Evolutionary conservation across 495 filamentous ascomycete genomes (phyloP).

Genomic region (Tirmania nivea): DNA sequence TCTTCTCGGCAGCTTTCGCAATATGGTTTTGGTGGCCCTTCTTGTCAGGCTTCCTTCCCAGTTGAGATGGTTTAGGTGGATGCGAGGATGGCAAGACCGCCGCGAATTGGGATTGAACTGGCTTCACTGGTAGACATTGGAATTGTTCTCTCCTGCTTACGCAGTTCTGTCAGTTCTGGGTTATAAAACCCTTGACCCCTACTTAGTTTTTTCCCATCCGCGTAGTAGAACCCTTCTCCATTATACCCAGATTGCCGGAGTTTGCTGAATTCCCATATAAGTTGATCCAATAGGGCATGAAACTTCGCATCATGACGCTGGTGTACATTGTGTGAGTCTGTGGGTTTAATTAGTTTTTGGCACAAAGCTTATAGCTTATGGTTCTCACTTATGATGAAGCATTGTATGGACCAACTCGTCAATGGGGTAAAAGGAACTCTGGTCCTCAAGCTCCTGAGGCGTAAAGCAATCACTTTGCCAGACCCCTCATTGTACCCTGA

Average conservation of each 20-base stretch:
- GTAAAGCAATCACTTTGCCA: constrained; percentile 61
- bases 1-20: background rate
- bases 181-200: constrained; percentile 19
- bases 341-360: no score
- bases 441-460: constrained; percentile 57
- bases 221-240: constrained; percentile 63
- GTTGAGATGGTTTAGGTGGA: no score
- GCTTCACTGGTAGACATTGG: no score
- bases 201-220: constrained; percentile 51
- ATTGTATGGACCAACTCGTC: constrained; percentile 75
- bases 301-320: constrained; percentile 70
- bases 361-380: no score
- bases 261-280: constrained; percentile 63
- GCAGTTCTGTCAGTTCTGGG: no score
- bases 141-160: no score
- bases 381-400: constrained; percentile 73
- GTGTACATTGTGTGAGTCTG: constrained; percentile 42
- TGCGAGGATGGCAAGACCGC: no score
- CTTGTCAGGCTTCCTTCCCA: background rate
- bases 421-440: constrained; percentile 54
- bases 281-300: constrained; percentile 65
- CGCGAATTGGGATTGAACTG: no score
- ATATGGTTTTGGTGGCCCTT: background rate
- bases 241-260: constrained; percentile 66
- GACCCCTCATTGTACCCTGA: constrained; percentile 52